Conservation (phyloP, 2,329 filamentous ascomycete species). For the Clarireedia hainanense region DNA sequence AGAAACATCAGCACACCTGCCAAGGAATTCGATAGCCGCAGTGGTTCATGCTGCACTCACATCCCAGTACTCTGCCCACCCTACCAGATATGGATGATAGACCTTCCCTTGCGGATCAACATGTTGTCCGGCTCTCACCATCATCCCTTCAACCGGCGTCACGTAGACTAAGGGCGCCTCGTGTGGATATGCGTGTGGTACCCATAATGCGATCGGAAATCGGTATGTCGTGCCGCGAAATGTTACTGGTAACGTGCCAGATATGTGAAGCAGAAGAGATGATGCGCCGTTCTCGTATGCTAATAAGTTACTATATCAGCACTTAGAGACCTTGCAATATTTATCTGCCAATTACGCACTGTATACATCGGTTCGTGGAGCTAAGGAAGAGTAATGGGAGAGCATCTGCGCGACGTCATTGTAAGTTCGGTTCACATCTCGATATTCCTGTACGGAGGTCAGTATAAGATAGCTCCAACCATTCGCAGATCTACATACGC, state of each 20-base stretch:
- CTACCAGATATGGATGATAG: slow-evolving; percentile 90
- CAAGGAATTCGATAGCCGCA: not conserved
- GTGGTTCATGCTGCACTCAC: slow-evolving; percentile 43
- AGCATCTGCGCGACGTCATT: slow-evolving; percentile 81
- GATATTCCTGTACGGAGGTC: slow-evolving; percentile 65
- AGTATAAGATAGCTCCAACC: not conserved
- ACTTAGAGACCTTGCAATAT: not conserved
- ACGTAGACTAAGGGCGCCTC: slow-evolving; percentile 85
- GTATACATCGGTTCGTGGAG: slow-evolving; percentile 88
- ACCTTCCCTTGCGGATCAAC: slow-evolving; percentile 88
- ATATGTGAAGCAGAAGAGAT: slow-evolving; percentile 76
- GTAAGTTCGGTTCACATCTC: slow-evolving; percentile 87
- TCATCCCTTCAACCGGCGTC: slow-evolving; percentile 79
- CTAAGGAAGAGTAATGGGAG: slow-evolving; percentile 68
- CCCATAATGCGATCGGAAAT: slow-evolving; percentile 88
- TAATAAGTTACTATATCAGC: slow-evolving; percentile 32
- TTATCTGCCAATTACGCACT: slow-evolving; percentile 48
- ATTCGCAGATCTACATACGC: slow-evolving; percentile 40
- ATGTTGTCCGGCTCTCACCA: slow-evolving; percentile 86
- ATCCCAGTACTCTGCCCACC: slow-evolving; percentile 87
- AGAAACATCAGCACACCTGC: not conserved
- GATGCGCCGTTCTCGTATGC: slow-evolving; percentile 84
- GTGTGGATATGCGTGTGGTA: slow-evolving; percentile 82
- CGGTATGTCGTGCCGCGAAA: slow-evolving; percentile 86
- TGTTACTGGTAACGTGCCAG: slow-evolving; percentile 80